Percentiles rank a stretch among this genome's conserved stretches.
Conservation (phyloP, 371 early-diverging fungal genomes). For the Parasitella parasitica region DNA sequence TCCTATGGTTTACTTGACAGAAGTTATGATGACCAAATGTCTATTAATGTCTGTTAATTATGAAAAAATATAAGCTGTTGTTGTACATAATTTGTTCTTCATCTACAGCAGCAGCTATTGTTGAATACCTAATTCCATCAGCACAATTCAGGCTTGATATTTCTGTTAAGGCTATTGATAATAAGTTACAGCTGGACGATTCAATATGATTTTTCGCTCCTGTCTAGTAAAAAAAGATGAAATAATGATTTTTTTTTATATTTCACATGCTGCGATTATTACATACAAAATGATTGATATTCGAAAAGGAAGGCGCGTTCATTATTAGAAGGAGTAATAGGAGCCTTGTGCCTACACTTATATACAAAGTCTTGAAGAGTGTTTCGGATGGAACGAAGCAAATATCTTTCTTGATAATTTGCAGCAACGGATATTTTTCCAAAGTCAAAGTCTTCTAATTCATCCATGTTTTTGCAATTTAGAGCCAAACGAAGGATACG, state of each 20-base stretch:
- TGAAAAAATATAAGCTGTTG: too few species aligned
- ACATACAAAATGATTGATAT: constrained; percentile 13
- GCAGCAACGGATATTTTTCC: constrained; percentile 12
- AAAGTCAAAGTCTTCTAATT: constrained; percentile 17
- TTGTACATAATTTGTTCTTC: constrained; percentile 12
- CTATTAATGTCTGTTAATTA: too few species aligned
- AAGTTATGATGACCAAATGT: too few species aligned
- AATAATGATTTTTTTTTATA: constrained; percentile 8
- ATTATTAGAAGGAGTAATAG: constrained; percentile 13
- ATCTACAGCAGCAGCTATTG: constrained; percentile 10
- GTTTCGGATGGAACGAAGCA: constrained; percentile 12
- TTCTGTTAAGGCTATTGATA: constrained; percentile 16
- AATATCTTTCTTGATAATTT: constrained; percentile 14
- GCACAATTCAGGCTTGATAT: constrained; percentile 14
- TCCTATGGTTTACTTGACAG: too few species aligned
- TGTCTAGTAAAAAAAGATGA: constrained; percentile 10
- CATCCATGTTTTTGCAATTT: constrained; percentile 16
- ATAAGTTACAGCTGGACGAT: constrained; percentile 14
- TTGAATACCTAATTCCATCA: constrained; percentile 17
- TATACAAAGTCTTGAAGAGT: constrained; percentile 16
- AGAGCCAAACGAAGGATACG: constrained; percentile 15
- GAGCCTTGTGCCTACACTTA: constrained; percentile 12
- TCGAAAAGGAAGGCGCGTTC: constrained; percentile 16
- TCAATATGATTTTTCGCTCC: constrained; percentile 17
- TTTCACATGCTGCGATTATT: constrained; percentile 9